Evolutionary conservation across 164 flowering plant genomes (phyloP).

Genomic region (Vitis riparia): DNA sequence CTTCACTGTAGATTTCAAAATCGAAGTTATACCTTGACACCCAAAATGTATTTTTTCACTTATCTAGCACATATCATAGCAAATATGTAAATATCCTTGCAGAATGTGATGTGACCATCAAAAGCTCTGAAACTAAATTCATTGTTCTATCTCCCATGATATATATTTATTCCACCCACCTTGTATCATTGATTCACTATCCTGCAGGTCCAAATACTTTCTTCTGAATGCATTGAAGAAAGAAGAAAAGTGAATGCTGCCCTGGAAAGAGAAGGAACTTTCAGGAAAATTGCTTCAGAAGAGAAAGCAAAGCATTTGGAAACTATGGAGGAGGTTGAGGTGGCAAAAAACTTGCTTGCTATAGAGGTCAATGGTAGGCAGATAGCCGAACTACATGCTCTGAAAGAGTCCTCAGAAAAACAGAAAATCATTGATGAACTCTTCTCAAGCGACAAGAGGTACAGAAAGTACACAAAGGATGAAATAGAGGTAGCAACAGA

Average conservation of each 20-base stretch:
- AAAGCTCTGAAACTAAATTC: background rate
- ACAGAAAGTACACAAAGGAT: conserved; percentile 58
- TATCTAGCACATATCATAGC: too few species aligned
- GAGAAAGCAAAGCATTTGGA: conserved; percentile 64
- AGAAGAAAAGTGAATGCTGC: conserved; percentile 51
- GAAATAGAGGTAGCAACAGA: conserved; percentile 76
- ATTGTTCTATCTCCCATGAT: background rate
- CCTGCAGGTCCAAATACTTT: conserved; percentile 59
- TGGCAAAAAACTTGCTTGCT: conserved; percentile 54
- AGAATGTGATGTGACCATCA: too few species aligned
- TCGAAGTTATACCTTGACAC: background rate
- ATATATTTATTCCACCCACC: background rate
- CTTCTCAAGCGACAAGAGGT: conserved; percentile 54
- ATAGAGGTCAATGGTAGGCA: conserved; percentile 65
- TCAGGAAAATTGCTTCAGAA: conserved; percentile 55
- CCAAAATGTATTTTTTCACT: too few species aligned
- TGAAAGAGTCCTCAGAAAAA: conserved; percentile 58
- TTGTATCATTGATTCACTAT: background rate
- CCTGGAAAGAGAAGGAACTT: conserved; percentile 54
- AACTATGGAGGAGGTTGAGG: conserved; percentile 59
- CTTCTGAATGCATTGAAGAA: conserved; percentile 67
- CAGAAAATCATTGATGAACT: conserved; percentile 56
- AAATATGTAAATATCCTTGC: too few species aligned
- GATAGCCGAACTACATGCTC: conserved; percentile 61
- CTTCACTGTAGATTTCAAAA: too few species aligned